phyloP scores from a whole-genome alignment of 306 rosid genomes.

The Glycyrrhiza uralensis region DNA sequence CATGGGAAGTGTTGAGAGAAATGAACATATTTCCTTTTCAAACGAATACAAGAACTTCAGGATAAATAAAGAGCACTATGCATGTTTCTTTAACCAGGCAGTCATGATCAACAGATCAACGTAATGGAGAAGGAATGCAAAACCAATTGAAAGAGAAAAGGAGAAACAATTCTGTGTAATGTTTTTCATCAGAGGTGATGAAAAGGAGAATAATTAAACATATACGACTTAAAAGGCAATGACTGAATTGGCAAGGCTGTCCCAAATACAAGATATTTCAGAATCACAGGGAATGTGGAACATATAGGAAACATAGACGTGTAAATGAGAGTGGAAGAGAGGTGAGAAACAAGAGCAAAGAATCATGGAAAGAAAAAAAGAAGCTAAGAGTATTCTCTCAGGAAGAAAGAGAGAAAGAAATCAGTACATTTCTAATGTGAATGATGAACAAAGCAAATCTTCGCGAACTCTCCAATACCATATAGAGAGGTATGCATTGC shows the following conservation, averaged over 20 bases:
- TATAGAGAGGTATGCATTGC: constrained; percentile 25
- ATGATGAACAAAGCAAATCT: constrained; percentile 14
- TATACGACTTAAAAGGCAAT: background rate
- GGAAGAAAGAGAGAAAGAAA: constrained; percentile 28
- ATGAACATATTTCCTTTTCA: background rate
- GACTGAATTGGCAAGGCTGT: background rate
- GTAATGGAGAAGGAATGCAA: background rate
- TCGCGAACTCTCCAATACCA: constrained; percentile 29
- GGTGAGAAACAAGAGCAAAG: background rate
- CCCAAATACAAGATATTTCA: background rate
- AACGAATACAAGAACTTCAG: background rate
- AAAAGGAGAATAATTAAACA: background rate
- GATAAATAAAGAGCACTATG: background rate
- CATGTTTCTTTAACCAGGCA: background rate
- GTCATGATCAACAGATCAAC: background rate
- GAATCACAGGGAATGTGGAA: background rate
- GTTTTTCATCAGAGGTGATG: background rate
- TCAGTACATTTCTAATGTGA: background rate
- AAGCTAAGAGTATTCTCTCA: constrained; percentile 18
- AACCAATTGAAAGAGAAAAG: constrained; percentile 3
- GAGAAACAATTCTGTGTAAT: background rate
- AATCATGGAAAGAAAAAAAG: background rate
- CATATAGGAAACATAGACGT: background rate
- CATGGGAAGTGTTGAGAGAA: background rate
- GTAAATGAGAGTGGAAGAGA: background rate